Evolutionary conservation across 176 grass and related monocot genomes (phyloP).

Genomic region (Raddia distichophylla): DNA sequence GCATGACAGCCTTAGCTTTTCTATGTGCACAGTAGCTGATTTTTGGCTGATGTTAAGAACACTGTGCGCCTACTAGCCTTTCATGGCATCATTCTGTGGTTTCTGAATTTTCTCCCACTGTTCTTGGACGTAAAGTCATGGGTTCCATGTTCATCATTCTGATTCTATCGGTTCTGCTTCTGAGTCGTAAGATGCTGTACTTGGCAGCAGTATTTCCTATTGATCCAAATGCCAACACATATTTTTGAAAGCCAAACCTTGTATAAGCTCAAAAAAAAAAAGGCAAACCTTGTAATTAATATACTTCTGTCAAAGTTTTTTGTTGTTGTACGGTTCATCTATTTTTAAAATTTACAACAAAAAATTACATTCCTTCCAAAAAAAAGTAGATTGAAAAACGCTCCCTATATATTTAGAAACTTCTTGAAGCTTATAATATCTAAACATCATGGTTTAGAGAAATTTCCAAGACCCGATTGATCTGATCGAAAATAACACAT

Average conservation of each 20-base stretch:
- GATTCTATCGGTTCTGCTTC: neutral
- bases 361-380: no score
- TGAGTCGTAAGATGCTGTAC: slow-evolving; percentile 20
- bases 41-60: neutral
- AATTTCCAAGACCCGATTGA: neutral
- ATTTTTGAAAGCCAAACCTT: no score
- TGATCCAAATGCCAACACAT: neutral
- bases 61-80: slow-evolving; percentile 14
- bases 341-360: no score
- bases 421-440: neutral
- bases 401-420: neutral
- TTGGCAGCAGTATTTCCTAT: neutral
- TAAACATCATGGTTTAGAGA: neutral
- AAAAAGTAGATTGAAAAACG: no score
- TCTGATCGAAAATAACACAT: neutral
- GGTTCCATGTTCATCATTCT: neutral
- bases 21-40: neutral
- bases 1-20: neutral
- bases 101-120: neutral
- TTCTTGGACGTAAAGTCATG: slow-evolving; percentile 8
- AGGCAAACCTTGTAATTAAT: no score
- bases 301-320: no score
- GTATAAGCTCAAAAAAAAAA: no score
- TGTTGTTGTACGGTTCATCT: no score
- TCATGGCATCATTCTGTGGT: slow-evolving; percentile 17